Evolutionary conservation across 148 eudicot genomes (phyloP), one percentile per base, ranked within the genome.

Genomic region (Rhododendron williamsianum): DNA sequence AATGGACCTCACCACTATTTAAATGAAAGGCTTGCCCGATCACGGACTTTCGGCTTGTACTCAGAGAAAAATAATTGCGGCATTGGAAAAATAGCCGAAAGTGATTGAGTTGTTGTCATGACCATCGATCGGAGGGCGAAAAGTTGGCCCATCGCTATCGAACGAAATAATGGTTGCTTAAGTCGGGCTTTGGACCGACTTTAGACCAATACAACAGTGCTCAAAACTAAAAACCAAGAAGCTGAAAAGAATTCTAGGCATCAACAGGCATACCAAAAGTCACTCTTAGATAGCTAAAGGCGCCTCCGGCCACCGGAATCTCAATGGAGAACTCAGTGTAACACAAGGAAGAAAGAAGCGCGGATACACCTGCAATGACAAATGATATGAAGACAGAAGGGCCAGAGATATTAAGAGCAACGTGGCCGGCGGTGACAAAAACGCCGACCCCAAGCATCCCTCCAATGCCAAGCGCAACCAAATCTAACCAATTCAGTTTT

Each of bases 371-470:
- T 41, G 98, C 98, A 49, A 94, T 88, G 76, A 91, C 85, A 84
- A 93, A 94, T 3, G 98, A 94, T 43, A 94, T 80, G 87, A 93
- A 87, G 52, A 95, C 92, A 3, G 96, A 88, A 82, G 98, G 98
- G 43, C 98, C 96, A 30, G 98, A 87, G 35, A 76, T 81, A 30
- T 83, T 13, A 21, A 74, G 87, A 49, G 95, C 94, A 36, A 91
- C 98, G 3, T 81, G 91, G 33, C 98, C 98, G 46, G 95, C 93
- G 2, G 95, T 93, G 54, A 93, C 98, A 84, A 95, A 95, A 48
- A 95, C 96, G 52, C 98, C 96, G 80, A 89, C 98, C 9, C 98
- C 98, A 35, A 95, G 94, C 98, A 95, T 95, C 83, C 98, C 98
- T 23, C 98, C 96, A 8, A 92, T 83, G 33, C 98, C 96, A 81